phyloP scores from a whole-genome alignment of 257 asterid genomes.

The Salvia hispanica region DNA sequence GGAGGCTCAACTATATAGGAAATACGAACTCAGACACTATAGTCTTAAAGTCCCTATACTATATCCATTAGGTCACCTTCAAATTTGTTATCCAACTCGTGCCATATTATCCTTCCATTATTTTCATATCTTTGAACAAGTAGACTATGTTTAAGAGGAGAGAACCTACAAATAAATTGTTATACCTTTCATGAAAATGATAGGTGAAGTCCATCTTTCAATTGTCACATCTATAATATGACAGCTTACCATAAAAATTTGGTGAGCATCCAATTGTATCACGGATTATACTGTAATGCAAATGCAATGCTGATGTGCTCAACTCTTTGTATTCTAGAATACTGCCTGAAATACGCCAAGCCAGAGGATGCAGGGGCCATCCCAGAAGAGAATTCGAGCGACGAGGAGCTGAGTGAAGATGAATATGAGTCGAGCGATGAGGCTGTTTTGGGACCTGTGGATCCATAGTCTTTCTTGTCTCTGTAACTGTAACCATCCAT shows the following conservation, averaged over 20 bases:
- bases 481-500: conserved; percentile 9
- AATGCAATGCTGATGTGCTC: background rate
- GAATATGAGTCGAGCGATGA: conserved; percentile 73
- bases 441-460: conserved; percentile 65
- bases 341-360: conserved; percentile 85
- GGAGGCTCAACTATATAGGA: background rate
- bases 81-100: too few species aligned
- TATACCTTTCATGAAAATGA: background rate
- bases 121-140: too few species aligned
- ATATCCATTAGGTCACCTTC: background rate
- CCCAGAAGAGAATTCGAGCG: conserved; percentile 69
- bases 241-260: background rate
- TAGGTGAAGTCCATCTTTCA: background rate
- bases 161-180: too few species aligned
- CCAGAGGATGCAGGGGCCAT: conserved; percentile 80
- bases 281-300: background rate
- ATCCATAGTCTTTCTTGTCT: conserved; percentile 47
- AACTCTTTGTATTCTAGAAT: conserved; percentile 50
- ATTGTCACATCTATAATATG: background rate
- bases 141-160: too few species aligned
- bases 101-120: background rate
- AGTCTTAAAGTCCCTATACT: background rate
- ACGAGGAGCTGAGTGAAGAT: conserved; percentile 77
- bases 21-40: background rate
- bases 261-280: background rate